phyloP scores from a whole-genome alignment of 2,329 filamentous ascomycete genomes.

The Tolypocladium amazonense region DNA sequence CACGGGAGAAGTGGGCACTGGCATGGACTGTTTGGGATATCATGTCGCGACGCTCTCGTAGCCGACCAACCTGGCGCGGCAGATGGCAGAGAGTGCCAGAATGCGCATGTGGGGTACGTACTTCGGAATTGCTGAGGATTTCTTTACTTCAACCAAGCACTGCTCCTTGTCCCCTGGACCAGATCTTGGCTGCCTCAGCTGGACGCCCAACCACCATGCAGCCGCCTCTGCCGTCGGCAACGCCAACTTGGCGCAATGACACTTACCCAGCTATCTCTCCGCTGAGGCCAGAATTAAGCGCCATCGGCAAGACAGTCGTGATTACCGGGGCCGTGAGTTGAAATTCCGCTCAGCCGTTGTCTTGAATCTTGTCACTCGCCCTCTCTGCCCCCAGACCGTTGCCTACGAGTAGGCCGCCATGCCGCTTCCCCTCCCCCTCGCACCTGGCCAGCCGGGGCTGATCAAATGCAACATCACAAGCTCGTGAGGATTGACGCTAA shows the following conservation, averaged over 20 bases:
- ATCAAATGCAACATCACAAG: not conserved
- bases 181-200: not conserved
- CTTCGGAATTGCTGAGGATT: not conserved
- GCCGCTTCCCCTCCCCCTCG: not conserved
- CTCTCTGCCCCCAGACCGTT: not conserved
- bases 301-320: not conserved
- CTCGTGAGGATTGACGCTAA: not conserved
- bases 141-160: not conserved
- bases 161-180: not conserved
- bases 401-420: not conserved
- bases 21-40: not conserved
- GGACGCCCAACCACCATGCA: not conserved
- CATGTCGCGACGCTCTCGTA: not conserved
- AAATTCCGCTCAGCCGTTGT: not conserved
- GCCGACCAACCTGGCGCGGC: not conserved
- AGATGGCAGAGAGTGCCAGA: not conserved
- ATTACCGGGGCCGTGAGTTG: not conserved
- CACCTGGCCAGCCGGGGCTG: not conserved
- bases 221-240: not conserved
- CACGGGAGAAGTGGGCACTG: not conserved
- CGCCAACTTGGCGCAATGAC: not conserved
- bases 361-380: not conserved
- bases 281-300: not conserved
- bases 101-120: not conserved
- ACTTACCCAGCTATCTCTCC: not conserved